Evolutionary conservation across 2,329 filamentous ascomycete genomes (phyloP).

Genomic region (Didymella segeticola): DNA sequence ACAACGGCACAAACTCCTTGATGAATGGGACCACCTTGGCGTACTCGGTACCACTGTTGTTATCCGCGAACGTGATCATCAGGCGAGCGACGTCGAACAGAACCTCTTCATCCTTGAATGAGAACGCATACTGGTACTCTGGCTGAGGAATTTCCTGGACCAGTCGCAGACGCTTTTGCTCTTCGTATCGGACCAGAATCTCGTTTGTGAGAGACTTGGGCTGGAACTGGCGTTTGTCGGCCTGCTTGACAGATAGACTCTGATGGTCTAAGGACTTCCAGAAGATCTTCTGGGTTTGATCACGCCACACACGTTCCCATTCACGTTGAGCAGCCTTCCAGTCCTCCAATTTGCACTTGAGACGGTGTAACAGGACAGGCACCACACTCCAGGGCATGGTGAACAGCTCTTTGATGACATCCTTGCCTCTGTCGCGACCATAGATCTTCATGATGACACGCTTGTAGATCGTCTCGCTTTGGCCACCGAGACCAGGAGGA

Average conservation of each 20-base stretch:
- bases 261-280: conserved; percentile 97
- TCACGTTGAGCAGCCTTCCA: conserved; percentile 97
- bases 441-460: conserved; percentile 98
- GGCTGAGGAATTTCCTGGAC: conserved; percentile 65
- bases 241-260: conserved; percentile 85
- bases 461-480: conserved; percentile 96
- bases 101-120: conserved; percentile 66
- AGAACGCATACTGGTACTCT: conserved; percentile 77
- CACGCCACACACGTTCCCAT: conserved; percentile 99
- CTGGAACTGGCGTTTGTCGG: conserved; percentile 89
- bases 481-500: conserved; percentile 83
- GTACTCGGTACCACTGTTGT: conserved; percentile 52
- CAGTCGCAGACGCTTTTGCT: conserved; percentile 77
- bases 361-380: conserved; percentile 82
- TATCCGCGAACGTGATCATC: conserved; percentile 54
- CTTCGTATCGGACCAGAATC: conserved; percentile 91
- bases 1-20: conserved; percentile 58
- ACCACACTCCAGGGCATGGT: conserved; percentile 83
- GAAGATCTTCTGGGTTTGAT: conserved; percentile 93
- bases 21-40: conserved; percentile 56
- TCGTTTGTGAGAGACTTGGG: conserved; percentile 89
- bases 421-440: conserved; percentile 79
- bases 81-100: conserved; percentile 58
- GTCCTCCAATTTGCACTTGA: conserved; percentile 96
- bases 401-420: conserved; percentile 89